phyloP scores from a whole-genome alignment of 768 basidiomycete genomes.

The Lactarius hengduanensis region DNA sequence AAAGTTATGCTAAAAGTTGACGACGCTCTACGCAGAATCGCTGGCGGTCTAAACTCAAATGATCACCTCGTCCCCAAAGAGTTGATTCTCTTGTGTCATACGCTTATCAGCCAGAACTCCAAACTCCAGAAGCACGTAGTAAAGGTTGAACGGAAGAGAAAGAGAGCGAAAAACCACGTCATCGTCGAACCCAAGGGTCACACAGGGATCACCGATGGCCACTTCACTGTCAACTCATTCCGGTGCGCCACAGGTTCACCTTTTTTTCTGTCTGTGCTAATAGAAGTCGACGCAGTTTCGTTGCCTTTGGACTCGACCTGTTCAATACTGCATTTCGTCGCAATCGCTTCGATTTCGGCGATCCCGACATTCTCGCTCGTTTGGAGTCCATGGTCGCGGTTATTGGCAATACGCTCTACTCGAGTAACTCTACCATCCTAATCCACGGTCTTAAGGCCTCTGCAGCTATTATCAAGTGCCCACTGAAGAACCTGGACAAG shows the following conservation, averaged over 20 bases:
- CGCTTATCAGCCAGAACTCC: conserved; percentile 88
- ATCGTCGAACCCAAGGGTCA: conserved; percentile 81
- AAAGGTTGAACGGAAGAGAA: conserved; percentile 36
- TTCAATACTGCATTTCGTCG: conserved; percentile 85
- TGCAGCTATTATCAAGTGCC: conserved; percentile 79
- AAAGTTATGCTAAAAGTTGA: conserved; percentile 84
- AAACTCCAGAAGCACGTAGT: conserved; percentile 71
- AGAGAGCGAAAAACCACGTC: conserved; percentile 46
- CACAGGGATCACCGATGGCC: conserved; percentile 50
- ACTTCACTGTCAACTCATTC: conserved; percentile 85
- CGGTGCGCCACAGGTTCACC: conserved; percentile 48
- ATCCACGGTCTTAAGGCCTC: conserved; percentile 74
- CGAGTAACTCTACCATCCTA: conserved; percentile 72
- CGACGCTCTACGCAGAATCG: conserved; percentile 80
- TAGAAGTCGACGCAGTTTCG: conserved; percentile 54
- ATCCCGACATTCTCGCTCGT: conserved; percentile 70
- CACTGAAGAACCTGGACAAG: conserved; percentile 68
- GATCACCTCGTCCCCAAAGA: conserved; percentile 63
- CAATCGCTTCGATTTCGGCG: conserved; percentile 81
- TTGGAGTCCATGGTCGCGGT: conserved; percentile 83
- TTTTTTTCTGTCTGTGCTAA: conserved; percentile 17
- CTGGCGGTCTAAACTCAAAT: conserved; percentile 84
- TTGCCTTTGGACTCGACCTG: conserved; percentile 88
- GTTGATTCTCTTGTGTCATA: conserved; percentile 80
- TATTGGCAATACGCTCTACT: conserved; percentile 91